Conservation (phyloP, 2,329 filamentous ascomycete genomes). For the Sarocladiaceae sp. region DNA sequence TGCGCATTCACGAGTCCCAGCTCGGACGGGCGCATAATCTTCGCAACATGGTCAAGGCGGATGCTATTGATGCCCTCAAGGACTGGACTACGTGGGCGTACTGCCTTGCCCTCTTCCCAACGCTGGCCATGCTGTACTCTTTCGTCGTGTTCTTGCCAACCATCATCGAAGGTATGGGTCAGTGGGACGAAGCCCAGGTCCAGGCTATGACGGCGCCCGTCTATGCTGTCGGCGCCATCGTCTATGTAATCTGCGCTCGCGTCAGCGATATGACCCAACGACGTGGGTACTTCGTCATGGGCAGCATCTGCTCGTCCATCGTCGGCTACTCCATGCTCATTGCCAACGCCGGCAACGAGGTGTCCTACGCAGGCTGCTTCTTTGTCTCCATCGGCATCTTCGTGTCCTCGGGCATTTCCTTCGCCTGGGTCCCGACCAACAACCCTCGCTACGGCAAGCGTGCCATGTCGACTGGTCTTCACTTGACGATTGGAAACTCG, state of each 20-base stretch:
- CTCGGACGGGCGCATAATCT: slow-evolving; percentile 35
- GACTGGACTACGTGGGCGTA: slow-evolving; percentile 57
- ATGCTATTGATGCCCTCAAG: slow-evolving; percentile 2
- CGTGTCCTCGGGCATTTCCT: slow-evolving; percentile 26
- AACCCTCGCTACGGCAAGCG: slow-evolving; percentile 59
- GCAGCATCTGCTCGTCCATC: slow-evolving; percentile 42
- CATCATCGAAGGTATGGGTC: slow-evolving; percentile 41
- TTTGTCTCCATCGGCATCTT: slow-evolving; percentile 54
- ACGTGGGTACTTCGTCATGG: slow-evolving; percentile 48
- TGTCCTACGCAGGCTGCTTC: slow-evolving; percentile 57
- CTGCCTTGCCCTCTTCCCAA: slow-evolving; percentile 43
- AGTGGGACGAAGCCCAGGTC: slow-evolving; percentile 48
- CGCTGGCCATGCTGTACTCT: slow-evolving; percentile 57
- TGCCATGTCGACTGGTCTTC: slow-evolving; percentile 54
- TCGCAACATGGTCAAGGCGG: not conserved
- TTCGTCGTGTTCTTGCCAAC: slow-evolving; percentile 49
- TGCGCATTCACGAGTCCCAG: slow-evolving; percentile 30
- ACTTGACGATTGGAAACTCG: slow-evolving; percentile 56
- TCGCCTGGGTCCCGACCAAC: slow-evolving; percentile 45
- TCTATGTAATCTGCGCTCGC: slow-evolving; percentile 51
- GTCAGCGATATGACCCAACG: slow-evolving; percentile 51
- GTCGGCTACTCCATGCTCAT: slow-evolving; percentile 56
- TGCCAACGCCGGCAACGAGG: slow-evolving; percentile 43
- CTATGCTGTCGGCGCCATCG: slow-evolving; percentile 56
- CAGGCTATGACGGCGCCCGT: slow-evolving; percentile 65